A percentile compares a stretch with the other conserved stretches of the same genome.
These are phyloP conservation scores for Populus trichocarpa DNA, from an alignment of 441 rosid genomes.

Conservation along the genomic window DNA sequence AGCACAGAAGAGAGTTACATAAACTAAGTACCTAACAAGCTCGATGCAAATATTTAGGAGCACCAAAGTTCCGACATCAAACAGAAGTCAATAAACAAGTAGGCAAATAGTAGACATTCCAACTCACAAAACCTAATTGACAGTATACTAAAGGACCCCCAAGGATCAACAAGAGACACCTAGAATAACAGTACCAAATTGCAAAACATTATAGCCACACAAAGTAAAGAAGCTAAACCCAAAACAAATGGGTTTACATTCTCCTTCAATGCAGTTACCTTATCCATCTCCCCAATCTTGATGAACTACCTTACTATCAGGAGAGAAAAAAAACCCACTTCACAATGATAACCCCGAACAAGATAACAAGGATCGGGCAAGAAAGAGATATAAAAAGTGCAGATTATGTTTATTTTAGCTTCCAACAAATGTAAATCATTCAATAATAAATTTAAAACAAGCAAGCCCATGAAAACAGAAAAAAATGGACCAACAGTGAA, in stretches of 20 bases:
- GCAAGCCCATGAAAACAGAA: too few relatives aligned
- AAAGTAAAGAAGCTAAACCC: neutral
- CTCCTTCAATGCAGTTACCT: neutral
- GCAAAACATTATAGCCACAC: neutral
- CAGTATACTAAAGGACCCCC: neutral
- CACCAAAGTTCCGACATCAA: too few relatives aligned
- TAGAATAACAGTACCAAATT: neutral
- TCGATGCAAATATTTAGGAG: too few relatives aligned
- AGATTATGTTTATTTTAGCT: neutral
- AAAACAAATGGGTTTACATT: neutral
- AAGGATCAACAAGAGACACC: neutral
- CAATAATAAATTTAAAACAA: too few relatives aligned
- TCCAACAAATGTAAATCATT: neutral
- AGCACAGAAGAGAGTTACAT: neutral
- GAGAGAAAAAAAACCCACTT: too few relatives aligned
- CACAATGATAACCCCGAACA: neutral
- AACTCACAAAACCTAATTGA: neutral
- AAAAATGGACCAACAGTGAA: neutral
- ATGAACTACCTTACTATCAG: neutral
- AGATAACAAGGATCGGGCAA: neutral
- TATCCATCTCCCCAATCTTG: neutral
- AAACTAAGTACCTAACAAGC: too few relatives aligned
- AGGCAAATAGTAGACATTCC: neutral
- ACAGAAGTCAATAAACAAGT: neutral
- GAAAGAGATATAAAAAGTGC: too few relatives aligned